phyloP scores from a whole-genome alignment of 202 grass and related monocot species.

The Brachypodium distachyon region DNA sequence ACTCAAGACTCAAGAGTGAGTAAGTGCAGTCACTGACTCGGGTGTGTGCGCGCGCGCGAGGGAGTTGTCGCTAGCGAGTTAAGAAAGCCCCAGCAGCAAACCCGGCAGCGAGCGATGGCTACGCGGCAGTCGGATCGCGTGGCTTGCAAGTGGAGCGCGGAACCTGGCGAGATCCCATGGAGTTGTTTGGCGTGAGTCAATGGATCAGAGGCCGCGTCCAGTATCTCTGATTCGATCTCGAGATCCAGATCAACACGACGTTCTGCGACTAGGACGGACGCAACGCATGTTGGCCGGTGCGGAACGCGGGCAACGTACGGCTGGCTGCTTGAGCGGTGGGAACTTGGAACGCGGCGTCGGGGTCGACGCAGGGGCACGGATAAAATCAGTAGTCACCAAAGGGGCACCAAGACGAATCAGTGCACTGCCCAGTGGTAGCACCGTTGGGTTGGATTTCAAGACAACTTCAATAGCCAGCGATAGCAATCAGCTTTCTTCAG shows the following conservation, averaged over 20 bases:
- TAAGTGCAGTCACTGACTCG: neutral
- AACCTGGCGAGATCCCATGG: constrained; percentile 22
- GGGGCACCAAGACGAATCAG: too few relatives aligned
- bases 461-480: too few relatives aligned
- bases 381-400: too few relatives aligned
- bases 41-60: neutral
- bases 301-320: neutral
- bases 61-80: constrained; percentile 19
- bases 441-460: too few relatives aligned
- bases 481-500: neutral
- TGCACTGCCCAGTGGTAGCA: too few relatives aligned
- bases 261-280: neutral
- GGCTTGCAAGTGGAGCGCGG: neutral
- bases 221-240: constrained; percentile 6
- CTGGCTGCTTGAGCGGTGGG: neutral
- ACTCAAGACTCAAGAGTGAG: neutral
- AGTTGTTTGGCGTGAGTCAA: constrained; percentile 20
- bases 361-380: neutral
- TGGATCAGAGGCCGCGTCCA: too few relatives aligned
- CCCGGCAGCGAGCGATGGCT: neutral
- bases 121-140: neutral
- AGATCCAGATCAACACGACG: constrained; percentile 10
- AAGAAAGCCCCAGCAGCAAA: neutral
- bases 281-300: neutral
- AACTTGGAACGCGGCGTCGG: neutral